These are phyloP conservation scores for Cubamyces sp. DNA, from an alignment of 768 basidiomycete species.

Conservation along the genomic window DNA sequence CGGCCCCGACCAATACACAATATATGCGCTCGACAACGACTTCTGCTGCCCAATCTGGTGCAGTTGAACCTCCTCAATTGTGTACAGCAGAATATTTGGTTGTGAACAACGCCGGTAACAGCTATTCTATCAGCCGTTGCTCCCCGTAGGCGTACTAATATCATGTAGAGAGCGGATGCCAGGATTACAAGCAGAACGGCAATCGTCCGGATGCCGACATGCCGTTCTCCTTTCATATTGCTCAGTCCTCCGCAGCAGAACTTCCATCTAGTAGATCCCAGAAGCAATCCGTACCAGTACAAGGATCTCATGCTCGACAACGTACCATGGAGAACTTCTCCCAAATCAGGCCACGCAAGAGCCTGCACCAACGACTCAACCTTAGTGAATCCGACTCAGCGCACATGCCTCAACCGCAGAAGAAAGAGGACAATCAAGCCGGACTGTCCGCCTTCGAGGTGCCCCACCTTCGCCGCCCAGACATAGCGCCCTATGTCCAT, in stretches of 20 bases:
- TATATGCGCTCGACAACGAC: background rate
- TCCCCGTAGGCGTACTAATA: no score
- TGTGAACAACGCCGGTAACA: background rate
- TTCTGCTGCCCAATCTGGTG: no score
- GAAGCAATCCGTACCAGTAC: background rate
- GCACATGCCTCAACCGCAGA: background rate
- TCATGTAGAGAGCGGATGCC: no score
- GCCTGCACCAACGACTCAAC: slow-evolving; percentile 25
- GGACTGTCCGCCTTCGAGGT: no score
- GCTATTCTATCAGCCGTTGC: no score
- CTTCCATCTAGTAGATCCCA: background rate
- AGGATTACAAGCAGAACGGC: no score
- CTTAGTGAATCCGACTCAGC: slow-evolving; percentile 6
- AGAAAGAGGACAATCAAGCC: no score
- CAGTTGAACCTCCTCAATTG: no score
- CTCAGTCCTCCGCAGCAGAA: no score
- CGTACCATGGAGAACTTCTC: slow-evolving; percentile 9
- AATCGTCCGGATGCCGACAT: no score
- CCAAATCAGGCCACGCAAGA: slow-evolving; percentile 19
- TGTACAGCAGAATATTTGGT: no score
- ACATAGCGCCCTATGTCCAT: background rate
- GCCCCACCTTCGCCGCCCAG: background rate
- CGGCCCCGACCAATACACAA: background rate
- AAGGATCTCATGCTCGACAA: background rate
- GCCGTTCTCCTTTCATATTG: background rate